phyloP scores from a whole-genome alignment of 2,329 filamentous ascomycete species.

The Epichloe elymi region DNA sequence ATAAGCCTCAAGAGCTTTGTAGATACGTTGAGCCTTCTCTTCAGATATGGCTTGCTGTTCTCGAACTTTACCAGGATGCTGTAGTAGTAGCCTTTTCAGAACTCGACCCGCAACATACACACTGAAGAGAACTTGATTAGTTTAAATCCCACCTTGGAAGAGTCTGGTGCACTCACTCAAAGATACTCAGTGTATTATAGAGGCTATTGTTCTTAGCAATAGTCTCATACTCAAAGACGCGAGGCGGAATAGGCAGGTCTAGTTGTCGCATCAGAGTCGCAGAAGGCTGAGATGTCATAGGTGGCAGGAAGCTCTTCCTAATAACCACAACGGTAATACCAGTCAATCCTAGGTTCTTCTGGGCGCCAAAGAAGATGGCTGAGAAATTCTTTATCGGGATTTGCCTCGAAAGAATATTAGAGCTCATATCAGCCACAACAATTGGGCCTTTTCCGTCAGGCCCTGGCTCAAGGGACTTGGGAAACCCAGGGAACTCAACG shows the following conservation, averaged over 20 bases:
- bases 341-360: conserved; percentile 84
- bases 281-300: conserved; percentile 49
- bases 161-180: conserved; percentile 43
- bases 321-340: conserved; percentile 81
- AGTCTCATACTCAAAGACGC: conserved; percentile 70
- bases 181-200: conserved; percentile 93
- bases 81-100: conserved; percentile 57
- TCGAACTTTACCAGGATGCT: conserved; percentile 54
- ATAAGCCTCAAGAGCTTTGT: conserved; percentile 61
- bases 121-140: conserved; percentile 25
- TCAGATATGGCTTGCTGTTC: conserved; percentile 64
- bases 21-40: conserved; percentile 65
- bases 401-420: conserved; percentile 75
- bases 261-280: conserved; percentile 59
- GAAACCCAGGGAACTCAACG: conserved; percentile 73
- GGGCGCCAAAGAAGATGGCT: conserved; percentile 80
- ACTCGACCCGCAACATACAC: conserved; percentile 87
- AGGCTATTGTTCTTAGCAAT: conserved; percentile 88
- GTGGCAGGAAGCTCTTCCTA: conserved; percentile 66
- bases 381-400: conserved; percentile 70
- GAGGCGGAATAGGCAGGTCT: conserved; percentile 62
- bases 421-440: conserved; percentile 86
- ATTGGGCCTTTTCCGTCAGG: conserved; percentile 53
- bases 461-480: conserved; percentile 45
- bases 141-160: not conserved